These are phyloP conservation scores for Aspergillus steynii DNA, from an alignment of 495 filamentous ascomycete genomes.

Conservation along the genomic window DNA sequence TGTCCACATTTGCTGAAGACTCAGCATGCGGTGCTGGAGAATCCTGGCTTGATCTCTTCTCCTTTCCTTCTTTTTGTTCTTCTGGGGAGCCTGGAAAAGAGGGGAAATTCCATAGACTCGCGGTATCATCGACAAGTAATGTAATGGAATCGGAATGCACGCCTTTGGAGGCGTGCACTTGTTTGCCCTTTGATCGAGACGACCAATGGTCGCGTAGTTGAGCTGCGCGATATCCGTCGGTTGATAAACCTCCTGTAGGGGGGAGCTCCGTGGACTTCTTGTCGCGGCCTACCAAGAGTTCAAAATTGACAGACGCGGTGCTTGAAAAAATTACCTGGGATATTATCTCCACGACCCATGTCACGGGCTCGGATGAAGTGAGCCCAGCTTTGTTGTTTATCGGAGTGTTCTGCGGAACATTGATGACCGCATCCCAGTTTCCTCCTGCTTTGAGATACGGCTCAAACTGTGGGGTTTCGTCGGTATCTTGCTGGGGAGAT, in stretches of 20 bases:
- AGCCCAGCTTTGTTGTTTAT: constrained; percentile 3
- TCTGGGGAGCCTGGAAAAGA: constrained; percentile 64
- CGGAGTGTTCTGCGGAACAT: constrained; percentile 42
- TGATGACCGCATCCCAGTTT: constrained; percentile 73
- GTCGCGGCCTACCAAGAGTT: constrained; percentile 82
- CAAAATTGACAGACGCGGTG: constrained; percentile 86
- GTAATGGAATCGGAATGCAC: constrained; percentile 77
- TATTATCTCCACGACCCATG: constrained; percentile 89
- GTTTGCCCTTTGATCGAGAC: constrained; percentile 48
- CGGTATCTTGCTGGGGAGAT: constrained; percentile 57
- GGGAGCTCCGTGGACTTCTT: constrained; percentile 74
- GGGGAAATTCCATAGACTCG: constrained; percentile 86
- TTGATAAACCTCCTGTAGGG: constrained; percentile 46
- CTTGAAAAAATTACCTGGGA: constrained; percentile 91
- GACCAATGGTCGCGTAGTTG: constrained; percentile 68
- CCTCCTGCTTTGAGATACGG: constrained; percentile 94
- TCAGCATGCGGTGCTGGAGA: neutral
- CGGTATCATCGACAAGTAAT: constrained; percentile 82
- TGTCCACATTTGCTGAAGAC: neutral
- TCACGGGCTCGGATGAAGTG: constrained; percentile 53
- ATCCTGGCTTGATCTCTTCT: constrained; percentile 14
- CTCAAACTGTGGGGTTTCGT: constrained; percentile 83
- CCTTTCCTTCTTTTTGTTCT: constrained; percentile 36
- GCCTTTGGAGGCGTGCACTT: constrained; percentile 61
- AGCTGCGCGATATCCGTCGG: constrained; percentile 55